phyloP scores from a whole-genome alignment of 23 red algal species.

The Pyropia yezoensis region DNA sequence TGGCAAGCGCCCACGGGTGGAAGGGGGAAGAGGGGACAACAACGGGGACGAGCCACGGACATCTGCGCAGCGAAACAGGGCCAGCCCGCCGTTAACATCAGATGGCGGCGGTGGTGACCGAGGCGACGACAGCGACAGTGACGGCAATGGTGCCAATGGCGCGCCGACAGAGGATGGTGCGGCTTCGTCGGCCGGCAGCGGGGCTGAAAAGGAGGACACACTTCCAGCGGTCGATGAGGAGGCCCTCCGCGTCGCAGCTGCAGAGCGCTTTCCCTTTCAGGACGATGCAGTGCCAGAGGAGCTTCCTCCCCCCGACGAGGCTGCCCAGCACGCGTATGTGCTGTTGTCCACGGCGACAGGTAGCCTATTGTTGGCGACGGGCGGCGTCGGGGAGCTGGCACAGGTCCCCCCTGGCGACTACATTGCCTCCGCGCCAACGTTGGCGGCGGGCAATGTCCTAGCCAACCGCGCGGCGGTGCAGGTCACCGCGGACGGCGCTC shows the following conservation, averaged over 20 bases:
- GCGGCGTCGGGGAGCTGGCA: slow-evolving; percentile 35
- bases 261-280: slow-evolving; percentile 31
- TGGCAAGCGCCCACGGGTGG: not conserved
- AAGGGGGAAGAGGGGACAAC: not conserved
- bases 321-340: slow-evolving; percentile 41
- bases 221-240: too few species aligned
- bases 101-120: too few species aligned
- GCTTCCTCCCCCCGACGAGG: slow-evolving; percentile 10
- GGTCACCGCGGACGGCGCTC: slow-evolving; percentile 35
- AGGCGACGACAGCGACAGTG: too few species aligned
- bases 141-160: too few species aligned
- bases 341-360: slow-evolving; percentile 30
- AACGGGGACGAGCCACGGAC: too few species aligned
- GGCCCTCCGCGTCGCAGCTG: slow-evolving; percentile 4
- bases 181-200: too few species aligned
- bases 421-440: slow-evolving; percentile 23
- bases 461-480: slow-evolving; percentile 52
- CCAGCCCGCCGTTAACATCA: too few species aligned
- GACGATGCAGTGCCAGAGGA: slow-evolving; percentile 29
- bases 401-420: slow-evolving; percentile 24
- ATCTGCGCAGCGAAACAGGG: too few species aligned
- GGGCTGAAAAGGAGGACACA: too few species aligned
- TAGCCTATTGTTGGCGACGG: slow-evolving; percentile 34
- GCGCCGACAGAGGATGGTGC: too few species aligned
- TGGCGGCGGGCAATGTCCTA: slow-evolving; percentile 70